phyloP scores from a whole-genome alignment of 768 basidiomycete species.

The Pluteus cervinus region DNA sequence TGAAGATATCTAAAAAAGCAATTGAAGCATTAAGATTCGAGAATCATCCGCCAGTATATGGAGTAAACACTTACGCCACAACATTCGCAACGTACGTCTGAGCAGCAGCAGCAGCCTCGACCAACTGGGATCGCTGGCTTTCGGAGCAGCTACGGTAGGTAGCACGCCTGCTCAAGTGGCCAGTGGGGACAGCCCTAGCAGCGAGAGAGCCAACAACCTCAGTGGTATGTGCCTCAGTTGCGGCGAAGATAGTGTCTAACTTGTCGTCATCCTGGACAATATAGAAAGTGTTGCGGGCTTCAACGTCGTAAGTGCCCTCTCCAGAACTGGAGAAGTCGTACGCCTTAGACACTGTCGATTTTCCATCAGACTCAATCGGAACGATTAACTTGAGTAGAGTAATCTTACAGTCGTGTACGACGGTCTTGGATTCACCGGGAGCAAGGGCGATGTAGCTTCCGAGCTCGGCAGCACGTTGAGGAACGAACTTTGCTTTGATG shows the following conservation, averaged over 20 bases:
- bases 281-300: conserved; percentile 35
- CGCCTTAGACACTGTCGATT: conserved; percentile 31
- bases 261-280: conserved; percentile 30
- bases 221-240: conserved; percentile 21
- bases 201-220: conserved; percentile 26
- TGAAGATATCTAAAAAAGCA: not conserved
- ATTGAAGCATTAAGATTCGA: too few relatives aligned
- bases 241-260: conserved; percentile 27
- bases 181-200: conserved; percentile 14
- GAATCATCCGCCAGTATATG: too few relatives aligned
- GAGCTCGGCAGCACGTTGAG: conserved; percentile 20
- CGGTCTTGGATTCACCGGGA: conserved; percentile 29
- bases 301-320: conserved; percentile 35
- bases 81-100: conserved; percentile 32
- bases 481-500: conserved; percentile 37
- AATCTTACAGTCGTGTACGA: conserved; percentile 35
- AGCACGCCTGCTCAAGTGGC: conserved; percentile 26
- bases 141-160: conserved; percentile 34
- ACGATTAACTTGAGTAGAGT: not conserved
- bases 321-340: conserved; percentile 43
- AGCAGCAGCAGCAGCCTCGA: conserved; percentile 31
- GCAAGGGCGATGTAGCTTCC: conserved; percentile 31
- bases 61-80: conserved; percentile 17
- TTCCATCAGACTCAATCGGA: conserved; percentile 1
- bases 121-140: conserved; percentile 24